Evolutionary conservation across 2,329 filamentous ascomycete genomes (phyloP), one percentile per base, ranked within the genome.

Genomic region (Colletotrichum orbiculare): DNA sequence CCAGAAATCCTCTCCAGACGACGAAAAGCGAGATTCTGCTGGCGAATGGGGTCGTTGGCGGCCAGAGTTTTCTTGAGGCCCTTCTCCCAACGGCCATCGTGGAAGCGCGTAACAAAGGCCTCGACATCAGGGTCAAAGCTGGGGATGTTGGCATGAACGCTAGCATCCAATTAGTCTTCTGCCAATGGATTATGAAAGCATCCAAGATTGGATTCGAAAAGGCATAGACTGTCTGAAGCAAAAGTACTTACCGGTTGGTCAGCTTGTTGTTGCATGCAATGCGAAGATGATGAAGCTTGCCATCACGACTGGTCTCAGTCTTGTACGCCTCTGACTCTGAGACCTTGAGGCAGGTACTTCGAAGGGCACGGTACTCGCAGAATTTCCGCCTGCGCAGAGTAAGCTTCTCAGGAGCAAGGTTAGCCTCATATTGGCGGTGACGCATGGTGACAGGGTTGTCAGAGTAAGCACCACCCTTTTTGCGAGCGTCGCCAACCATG

Each of bases 291-390:
- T 17, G 2, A 13, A 64, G 35, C 33, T 48, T 59, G 25, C 13
- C 33, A 1, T 64, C 41, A 13, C 60, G 60, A 2, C 48, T 53
- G 10, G 7, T 11, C n/a, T 33, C 38, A 0, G n/a, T 8, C 17
- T 60, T 39, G 33, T 60, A 60, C 2, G 52, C 60, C 1, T 45
- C 8, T 2, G 41, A 45, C 11, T 58, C 41, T 1, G 55, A 52
- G 6, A 45, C 13, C 6, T 41, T 15, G 25, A 64, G 41, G 47
- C 60, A 64, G 11, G 25, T 13, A 8, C 12, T 43, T 2, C 60
- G 37, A 3, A 64, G 42, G 8, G 54, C 43, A n/a, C 60, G 60
- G 42, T 64, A 64, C 39, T 66, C 48, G 6, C 47, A 46, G 39
- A 58, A 63, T 3, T 11, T 35, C 15, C 15, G 34, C 12, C 37